Evolutionary conservation across 805 yeast genomes (phyloP).

Genomic region (Barnettozyma botsteinii): DNA sequence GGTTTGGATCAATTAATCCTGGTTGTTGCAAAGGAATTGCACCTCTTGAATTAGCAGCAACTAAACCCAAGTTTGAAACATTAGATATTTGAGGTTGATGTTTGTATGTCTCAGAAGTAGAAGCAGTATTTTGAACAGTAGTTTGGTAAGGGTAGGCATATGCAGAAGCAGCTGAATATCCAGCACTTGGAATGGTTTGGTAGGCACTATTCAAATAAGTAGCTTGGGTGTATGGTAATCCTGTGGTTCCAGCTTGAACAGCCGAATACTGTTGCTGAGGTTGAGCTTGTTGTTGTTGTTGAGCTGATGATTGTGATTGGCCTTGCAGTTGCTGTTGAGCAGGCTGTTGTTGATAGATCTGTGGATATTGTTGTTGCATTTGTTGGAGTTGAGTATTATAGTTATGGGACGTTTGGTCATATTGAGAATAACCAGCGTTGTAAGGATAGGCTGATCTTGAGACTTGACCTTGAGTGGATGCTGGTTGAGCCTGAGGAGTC

Average conservation of each 20-base stretch:
- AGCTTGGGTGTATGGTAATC: conserved; percentile 1
- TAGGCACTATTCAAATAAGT: not conserved
- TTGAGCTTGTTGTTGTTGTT: not conserved
- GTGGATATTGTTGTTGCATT: conserved; percentile 14
- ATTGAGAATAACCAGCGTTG: conserved; percentile 1
- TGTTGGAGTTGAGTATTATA: conserved; percentile 6
- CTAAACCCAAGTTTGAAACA: not conserved
- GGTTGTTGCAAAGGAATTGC: conserved; percentile 12
- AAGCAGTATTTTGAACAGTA: not conserved
- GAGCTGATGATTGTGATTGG: conserved; percentile 10
- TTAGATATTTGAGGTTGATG: conserved; percentile 2
- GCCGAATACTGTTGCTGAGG: conserved; percentile 1
- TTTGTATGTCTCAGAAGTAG: conserved; percentile 3
- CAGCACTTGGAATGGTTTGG: not conserved
- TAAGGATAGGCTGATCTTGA: conserved; percentile 1
- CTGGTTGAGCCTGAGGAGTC: conserved; percentile 1
- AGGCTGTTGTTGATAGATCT: conserved; percentile 1
- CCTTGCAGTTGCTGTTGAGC: conserved; percentile 8
- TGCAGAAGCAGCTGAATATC: conserved; percentile 2
- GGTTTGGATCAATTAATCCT: conserved; percentile 23
- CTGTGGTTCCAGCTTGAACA: not conserved
- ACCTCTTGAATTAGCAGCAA: conserved; percentile 8
- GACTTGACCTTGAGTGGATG: not conserved
- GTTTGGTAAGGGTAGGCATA: conserved; percentile 14
- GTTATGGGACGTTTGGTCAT: not conserved